These are phyloP conservation scores for Solanum hybrid DNA, from an alignment of 305 asterid species.

Conservation along the genomic window DNA sequence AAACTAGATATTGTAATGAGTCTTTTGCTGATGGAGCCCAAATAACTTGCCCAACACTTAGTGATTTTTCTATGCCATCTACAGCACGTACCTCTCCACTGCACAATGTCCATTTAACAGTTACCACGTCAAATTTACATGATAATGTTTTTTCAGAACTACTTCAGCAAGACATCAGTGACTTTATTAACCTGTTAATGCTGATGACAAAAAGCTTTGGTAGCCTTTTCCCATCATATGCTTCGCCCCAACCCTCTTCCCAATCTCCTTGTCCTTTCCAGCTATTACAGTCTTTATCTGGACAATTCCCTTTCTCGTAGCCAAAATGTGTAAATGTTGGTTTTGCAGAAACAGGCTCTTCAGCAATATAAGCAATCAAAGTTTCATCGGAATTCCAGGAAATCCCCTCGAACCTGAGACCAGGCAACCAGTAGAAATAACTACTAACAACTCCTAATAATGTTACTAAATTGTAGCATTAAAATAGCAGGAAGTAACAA, in stretches of 20 bases:
- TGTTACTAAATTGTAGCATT: neutral
- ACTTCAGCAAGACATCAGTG: slow-evolving; percentile 7
- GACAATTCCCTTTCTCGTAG: neutral
- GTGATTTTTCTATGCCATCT: slow-evolving; percentile 45
- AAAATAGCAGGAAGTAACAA: neutral
- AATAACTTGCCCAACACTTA: slow-evolving; percentile 88
- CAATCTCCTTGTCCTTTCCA: slow-evolving; percentile 91
- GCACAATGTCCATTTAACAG: slow-evolving; percentile 22
- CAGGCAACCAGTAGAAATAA: neutral
- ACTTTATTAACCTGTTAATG: slow-evolving; percentile 36
- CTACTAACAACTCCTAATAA: neutral
- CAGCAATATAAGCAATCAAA: slow-evolving; percentile 83
- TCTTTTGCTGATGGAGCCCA: slow-evolving; percentile 72
- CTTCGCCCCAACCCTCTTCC: slow-evolving; percentile 99
- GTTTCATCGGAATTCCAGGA: slow-evolving; percentile 89
- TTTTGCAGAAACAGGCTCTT: slow-evolving; percentile 64
- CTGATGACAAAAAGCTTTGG: slow-evolving; percentile 79
- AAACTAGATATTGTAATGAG: slow-evolving; percentile 48
- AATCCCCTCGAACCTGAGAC: slow-evolving; percentile 88
- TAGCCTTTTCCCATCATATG: slow-evolving; percentile 74
- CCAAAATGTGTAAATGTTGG: slow-evolving; percentile 20
- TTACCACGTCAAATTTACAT: neutral
- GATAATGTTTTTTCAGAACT: neutral
- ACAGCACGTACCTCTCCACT: slow-evolving; percentile 72
- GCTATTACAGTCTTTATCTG: slow-evolving; percentile 47